Conservation (phyloP, 345 rosid genomes). For the Pugionium dolabratum region DNA sequence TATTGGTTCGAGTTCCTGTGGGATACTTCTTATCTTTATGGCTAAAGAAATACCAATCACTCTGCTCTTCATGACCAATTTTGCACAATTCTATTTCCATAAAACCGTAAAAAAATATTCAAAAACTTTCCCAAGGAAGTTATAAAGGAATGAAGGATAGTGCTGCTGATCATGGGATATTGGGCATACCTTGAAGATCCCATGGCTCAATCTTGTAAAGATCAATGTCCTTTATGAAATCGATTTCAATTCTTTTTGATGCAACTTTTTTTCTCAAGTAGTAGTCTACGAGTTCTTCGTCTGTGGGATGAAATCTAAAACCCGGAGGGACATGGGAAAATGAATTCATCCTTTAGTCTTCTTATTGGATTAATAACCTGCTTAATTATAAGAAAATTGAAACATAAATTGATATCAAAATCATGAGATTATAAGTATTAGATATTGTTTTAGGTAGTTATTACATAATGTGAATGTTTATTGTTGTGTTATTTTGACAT, state of each 20-base stretch:
- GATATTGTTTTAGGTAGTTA: slow-evolving; percentile 3
- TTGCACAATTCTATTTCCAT: slow-evolving; percentile 64
- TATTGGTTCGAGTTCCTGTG: slow-evolving; percentile 94
- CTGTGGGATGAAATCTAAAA: slow-evolving; percentile 81
- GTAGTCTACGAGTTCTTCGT: slow-evolving; percentile 89
- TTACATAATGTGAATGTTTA: neutral
- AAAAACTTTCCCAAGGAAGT: neutral
- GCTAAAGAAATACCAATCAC: slow-evolving; percentile 99
- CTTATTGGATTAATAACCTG: slow-evolving; percentile 40
- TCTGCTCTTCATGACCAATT: slow-evolving; percentile 88
- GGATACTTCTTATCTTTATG: slow-evolving; percentile 99
- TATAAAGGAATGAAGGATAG: no score
- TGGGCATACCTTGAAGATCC: slow-evolving; percentile 71
- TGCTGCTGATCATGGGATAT: neutral
- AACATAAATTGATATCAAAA: neutral
- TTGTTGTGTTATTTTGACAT: slow-evolving; percentile 8
- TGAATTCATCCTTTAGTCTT: slow-evolving; percentile 53
- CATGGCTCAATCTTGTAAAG: slow-evolving; percentile 86
- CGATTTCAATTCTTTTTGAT: slow-evolving; percentile 70
- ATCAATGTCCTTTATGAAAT: slow-evolving; percentile 79
- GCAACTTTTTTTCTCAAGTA: slow-evolving; percentile 71
- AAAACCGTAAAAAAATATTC: neutral
- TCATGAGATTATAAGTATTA: neutral
- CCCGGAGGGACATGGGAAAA: slow-evolving; percentile 85
- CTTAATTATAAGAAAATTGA: neutral